Base-by-base conservation (phyloP, 1,284 basidiomycete species). In the Ceratobasidium sp. region DNA sequence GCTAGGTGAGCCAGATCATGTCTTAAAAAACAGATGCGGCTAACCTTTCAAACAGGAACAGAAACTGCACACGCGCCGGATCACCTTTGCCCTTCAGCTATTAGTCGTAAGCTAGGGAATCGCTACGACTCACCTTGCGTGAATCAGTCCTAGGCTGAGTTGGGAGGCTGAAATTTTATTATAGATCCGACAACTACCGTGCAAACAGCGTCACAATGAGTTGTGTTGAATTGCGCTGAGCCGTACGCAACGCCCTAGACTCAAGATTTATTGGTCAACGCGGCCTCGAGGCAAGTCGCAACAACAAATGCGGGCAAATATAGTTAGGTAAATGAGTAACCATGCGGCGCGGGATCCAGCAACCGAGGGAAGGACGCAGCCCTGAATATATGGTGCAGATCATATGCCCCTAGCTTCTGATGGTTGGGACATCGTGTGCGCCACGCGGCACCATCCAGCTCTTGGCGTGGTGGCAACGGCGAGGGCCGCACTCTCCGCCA, bases 341-440 rank as follows among this genome's bases (percentile, higher is more conserved):
- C 53, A 56, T 56, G 24, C 53, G 53, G 13, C 13, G 13, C 29
- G 53, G 53, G 53, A 31, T 31, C 22, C 4, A 29, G 53, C 29
- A 31, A 29, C 53, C 29, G 49, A 24, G 9, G 49, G 43, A 13
- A n/a, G n/a, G 29, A 22, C 31, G 29, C 53, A 24, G 27, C 53
- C 53, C 53, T 56, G 53, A 31, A 29, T 31, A 56, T 56, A 14
- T 3, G 34, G 29, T 56, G 53, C 53, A 56, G 53, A 56, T 56
- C 53, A 56, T 56, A 24, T 22, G 53, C 27, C 4, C 27, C 27
- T 56, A 29, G 13, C 53, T 16, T 31, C 29, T 56, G 53, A 11
- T 31, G 29, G 13, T 22, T 29, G 3, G 29, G 53, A 34, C 34
- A 34, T 19, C 9, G 16, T 11, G 13, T 11, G 19, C 53, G 53